Evolutionary conservation across 2,329 filamentous ascomycete genomes (phyloP), one percentile per base, ranked within the genome.

Genomic region (Dichotomopilus funicola): DNA sequence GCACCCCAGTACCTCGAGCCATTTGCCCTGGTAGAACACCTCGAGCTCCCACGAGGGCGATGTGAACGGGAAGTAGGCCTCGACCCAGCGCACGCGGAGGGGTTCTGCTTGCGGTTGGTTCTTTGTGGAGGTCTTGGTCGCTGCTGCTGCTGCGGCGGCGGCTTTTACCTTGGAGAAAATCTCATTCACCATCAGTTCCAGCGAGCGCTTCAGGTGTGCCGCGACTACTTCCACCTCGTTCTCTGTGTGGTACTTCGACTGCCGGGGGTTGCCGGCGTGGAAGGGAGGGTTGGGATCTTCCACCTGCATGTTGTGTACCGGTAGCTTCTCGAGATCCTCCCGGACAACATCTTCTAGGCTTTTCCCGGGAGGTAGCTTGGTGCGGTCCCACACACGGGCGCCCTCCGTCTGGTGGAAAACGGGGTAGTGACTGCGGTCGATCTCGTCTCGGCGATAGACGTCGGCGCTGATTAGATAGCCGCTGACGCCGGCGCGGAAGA

Each of bases 351-450:
- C 75, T 1, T 81, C 81, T 13, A 91, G 69, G 61, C 19, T 27
- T 27, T 87, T 79, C 13, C 77, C 78, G 57, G 71, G 75, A 53
- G 75, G 77, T 45, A 80, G 81, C 68, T 75, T 79, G 34, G 68
- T 76, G 8, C 89, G 82, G 67, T 94, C 87, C 92, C 94, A 99
- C 53, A 91, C 86, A 63, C 87, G 80, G 7, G 92, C 92, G 10
- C 91, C 92, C 71, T 99, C 94, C 91, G 97, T 97, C 74, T 99
- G 94, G 73, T 99, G 94, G 72, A 99, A 99, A 56, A 95, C 84
- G 0, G 94, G 94, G 72, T 97, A 97, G 73, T 99, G 94, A 64
- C 87, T 94, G 55, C 89, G 83, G 72, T 99, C 94, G 66, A 99
- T 87, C 55, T 92, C 91, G 80, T 99, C 94, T 61, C 94, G 82